Evolutionary conservation across 495 filamentous ascomycete genomes (phyloP), one percentile per base, ranked within the genome.

Genomic region (Bathelium albidoporum): DNA sequence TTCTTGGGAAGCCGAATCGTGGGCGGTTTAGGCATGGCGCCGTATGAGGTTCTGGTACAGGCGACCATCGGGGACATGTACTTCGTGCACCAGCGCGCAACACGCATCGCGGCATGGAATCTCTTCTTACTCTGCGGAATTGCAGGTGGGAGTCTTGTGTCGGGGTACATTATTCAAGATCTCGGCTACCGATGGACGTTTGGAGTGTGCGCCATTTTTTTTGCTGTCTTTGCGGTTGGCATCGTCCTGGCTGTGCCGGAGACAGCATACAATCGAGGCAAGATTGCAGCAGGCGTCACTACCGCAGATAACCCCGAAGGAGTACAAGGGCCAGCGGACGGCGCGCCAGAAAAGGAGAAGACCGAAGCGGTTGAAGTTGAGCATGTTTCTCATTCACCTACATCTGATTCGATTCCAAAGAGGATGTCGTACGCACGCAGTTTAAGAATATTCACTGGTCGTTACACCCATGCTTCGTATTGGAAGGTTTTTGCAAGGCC

Each of bases 71-170:
- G 63, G 1, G 73, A 75, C 32, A 29, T 75, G 49, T 75, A 83
- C 73, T 87, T 83, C 67, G 85, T 87, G 32, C 85, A 88, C 68
- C 75, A 88, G 71, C 78, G 85, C 28, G 85, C 83, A 0, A 85
- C 83, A 22, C 79, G 85, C 1, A 83, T 86, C 36, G 85, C 85
- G 0, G 74, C 83, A 24, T 88, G 85, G 77, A 87, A 87, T 65
- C 72, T 88, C 61, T 83, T 84, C 44, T 75, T 87, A 29, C 69
- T 85, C 16, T 65, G 66, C 53, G 77, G 77, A 32, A 78, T 78
- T 49, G 62, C 58, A 1, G 70, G 69, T 45, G 71, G 65, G 5
- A 65, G 64, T n/a, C 64, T 74, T 36, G 70, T 74, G 34, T 63
- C 60, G n/a, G 72, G 69, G 43, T 73, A 72, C 60, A 74, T 74